These are phyloP conservation scores for Backusella sp. DNA, from an alignment of 192 early-diverging fungal genomes.

Conservation along the genomic window DNA sequence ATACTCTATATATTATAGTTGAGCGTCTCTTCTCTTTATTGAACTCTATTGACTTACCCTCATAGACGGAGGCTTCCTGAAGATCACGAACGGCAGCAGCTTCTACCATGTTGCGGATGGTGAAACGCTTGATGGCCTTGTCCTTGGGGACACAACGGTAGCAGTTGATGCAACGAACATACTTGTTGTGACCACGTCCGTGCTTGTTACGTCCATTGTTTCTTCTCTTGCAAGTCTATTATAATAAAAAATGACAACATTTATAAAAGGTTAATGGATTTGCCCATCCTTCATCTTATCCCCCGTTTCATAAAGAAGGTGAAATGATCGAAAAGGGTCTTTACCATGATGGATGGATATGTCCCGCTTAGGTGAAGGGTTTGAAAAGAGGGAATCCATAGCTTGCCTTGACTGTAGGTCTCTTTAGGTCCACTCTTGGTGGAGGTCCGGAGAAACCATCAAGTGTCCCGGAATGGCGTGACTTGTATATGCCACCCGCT, in stretches of 20 bases:
- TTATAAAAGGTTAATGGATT: no score
- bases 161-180: conserved; percentile 99
- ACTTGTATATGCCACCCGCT: background rate
- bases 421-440: background rate
- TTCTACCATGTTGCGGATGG: conserved; percentile 99
- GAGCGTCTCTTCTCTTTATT: background rate
- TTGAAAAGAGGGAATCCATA: conserved; percentile 17
- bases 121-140: conserved; percentile 99
- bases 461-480: background rate
- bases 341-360: conserved; percentile 23
- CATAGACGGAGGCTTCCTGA: conserved; percentile 94
- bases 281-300: background rate
- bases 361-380: conserved; percentile 18
- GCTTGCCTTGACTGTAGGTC: conserved; percentile 4
- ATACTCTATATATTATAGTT: conserved; percentile 62
- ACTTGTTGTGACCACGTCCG: conserved; percentile 97
- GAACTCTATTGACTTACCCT: conserved; percentile 50
- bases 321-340: background rate
- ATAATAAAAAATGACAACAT: background rate
- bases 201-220: conserved; percentile 99
- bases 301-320: background rate
- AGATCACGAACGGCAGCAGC: conserved; percentile 96
- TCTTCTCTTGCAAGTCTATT: conserved; percentile 96
- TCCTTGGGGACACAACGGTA: conserved; percentile 91
- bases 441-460: background rate